Evolutionary conservation across 306 rosid genomes (phyloP).

Genomic region (Luffa aegyptiaca): DNA sequence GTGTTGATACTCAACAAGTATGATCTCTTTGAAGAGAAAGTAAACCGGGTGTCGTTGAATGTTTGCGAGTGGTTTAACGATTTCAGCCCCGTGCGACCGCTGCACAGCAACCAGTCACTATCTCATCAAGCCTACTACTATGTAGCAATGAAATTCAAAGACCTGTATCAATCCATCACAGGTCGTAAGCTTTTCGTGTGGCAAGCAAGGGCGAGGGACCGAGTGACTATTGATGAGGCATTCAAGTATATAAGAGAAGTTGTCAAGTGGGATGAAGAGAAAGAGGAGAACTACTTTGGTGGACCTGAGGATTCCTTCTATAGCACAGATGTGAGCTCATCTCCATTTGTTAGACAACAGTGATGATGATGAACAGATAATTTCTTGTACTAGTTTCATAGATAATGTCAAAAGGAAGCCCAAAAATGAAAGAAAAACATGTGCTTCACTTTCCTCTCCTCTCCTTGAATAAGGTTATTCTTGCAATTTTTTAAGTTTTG

Average conservation of each 20-base stretch:
- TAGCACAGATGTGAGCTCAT: conserved; percentile 90
- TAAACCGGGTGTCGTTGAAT: conserved; percentile 40
- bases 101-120: conserved; percentile 57
- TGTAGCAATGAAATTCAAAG: conserved; percentile 94
- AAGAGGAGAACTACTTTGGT: conserved; percentile 63
- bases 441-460: background rate
- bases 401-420: background rate
- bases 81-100: conserved; percentile 51
- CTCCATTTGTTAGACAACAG: conserved; percentile 64
- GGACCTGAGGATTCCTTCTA: conserved; percentile 89
- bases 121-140: conserved; percentile 92
- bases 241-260: conserved; percentile 91
- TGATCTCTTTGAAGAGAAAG: conserved; percentile 73
- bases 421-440: background rate
- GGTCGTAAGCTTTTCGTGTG: conserved; percentile 70
- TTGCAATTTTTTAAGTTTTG: background rate
- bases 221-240: conserved; percentile 67
- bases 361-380: conserved; percentile 6
- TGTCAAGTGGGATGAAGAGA: conserved; percentile 95
- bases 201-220: conserved; percentile 82
- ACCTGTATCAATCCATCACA: conserved; percentile 66
- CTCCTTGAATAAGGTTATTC: background rate
- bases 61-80: conserved; percentile 83
- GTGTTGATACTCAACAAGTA: conserved; percentile 81
- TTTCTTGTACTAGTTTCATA: conserved; percentile 5